A percentile compares a stretch with the other conserved stretches of the same genome.
phyloP scores from a whole-genome alignment of 73 alveolate species.

The Stentor roeselii region DNA sequence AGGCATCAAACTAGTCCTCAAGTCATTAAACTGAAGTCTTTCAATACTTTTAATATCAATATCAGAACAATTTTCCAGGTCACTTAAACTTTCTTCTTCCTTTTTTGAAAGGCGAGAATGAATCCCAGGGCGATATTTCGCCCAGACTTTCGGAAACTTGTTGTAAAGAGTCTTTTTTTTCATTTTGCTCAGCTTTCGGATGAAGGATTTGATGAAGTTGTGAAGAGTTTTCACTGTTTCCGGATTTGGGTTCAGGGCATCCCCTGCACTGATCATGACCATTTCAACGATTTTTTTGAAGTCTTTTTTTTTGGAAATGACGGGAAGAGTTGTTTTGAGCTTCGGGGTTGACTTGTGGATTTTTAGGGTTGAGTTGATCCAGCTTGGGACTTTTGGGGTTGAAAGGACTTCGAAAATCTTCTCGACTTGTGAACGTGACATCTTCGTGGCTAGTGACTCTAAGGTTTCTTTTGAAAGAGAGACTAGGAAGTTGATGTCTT shows the following conservation, averaged over 20 bases:
- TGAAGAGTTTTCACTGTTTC: not conserved
- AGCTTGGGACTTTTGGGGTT: not conserved
- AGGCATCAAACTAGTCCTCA: slow-evolving; percentile 1
- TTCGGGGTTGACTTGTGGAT: not conserved
- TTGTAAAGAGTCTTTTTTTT: not conserved
- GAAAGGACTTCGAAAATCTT: not conserved
- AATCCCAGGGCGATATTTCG: not conserved
- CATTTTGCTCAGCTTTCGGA: not conserved
- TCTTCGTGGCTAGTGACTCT: not conserved
- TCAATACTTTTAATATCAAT: not conserved
- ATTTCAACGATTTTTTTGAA: not conserved
- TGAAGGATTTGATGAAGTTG: not conserved
- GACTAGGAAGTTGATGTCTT: not conserved
- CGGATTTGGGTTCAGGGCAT: not conserved
- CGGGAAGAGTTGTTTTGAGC: not conserved
- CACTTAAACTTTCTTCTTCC: not conserved
- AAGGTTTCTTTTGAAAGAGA: not conserved
- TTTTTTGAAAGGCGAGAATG: not conserved
- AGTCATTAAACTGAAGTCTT: slow-evolving; percentile 9
- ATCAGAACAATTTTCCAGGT: not conserved
- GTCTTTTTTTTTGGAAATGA: not conserved
- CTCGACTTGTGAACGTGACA: not conserved
- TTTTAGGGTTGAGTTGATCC: not conserved
- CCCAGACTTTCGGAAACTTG: not conserved
- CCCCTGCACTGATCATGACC: slow-evolving; percentile 24